Conservation (phyloP, 1,139 yeast genomes). For the Pneumocystis carinii region DNA sequence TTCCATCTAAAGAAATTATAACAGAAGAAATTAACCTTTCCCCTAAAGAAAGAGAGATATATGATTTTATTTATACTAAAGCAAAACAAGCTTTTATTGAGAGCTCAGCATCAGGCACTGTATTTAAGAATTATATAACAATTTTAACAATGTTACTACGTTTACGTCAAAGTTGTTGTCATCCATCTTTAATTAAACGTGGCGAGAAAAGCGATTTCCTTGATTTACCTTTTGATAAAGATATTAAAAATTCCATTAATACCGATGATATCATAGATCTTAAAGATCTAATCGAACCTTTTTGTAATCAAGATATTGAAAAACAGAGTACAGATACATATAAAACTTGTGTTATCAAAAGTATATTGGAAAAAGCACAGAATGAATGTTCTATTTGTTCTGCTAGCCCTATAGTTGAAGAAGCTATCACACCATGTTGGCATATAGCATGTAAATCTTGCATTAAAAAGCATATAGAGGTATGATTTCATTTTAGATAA, state of each 20-base stretch:
- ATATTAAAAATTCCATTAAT: conserved; percentile 6
- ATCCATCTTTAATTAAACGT: conserved; percentile 32
- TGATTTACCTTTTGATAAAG: conserved; percentile 4
- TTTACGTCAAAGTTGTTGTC: conserved; percentile 80
- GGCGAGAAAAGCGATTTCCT: conserved; percentile 11
- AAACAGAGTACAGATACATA: conserved; percentile 19
- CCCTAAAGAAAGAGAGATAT: conserved; percentile 49
- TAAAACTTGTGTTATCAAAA: conserved; percentile 27
- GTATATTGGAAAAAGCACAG: conserved; percentile 26
- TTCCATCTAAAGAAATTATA: conserved; percentile 62
- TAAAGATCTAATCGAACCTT: conserved; percentile 17
- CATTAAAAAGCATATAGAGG: conserved; percentile 50
- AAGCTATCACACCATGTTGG: conserved; percentile 62
- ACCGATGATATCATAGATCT: conserved; percentile 17
- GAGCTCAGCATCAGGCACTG: conserved; percentile 45
- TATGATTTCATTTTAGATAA: not conserved
- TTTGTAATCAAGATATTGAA: conserved; percentile 13
- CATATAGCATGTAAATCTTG: conserved; percentile 69
- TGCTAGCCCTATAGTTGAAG: conserved; percentile 41
- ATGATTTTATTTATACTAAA: conserved; percentile 51
- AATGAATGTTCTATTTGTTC: conserved; percentile 81
- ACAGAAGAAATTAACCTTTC: conserved; percentile 56
- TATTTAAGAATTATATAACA: conserved; percentile 60
- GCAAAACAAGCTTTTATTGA: conserved; percentile 62
- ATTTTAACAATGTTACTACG: conserved; percentile 73